A percentile compares a stretch with the other conserved stretches of the same genome.
Conservation (phyloP, 2,329 filamentous ascomycete species). For the Colletotrichum orbiculare region DNA sequence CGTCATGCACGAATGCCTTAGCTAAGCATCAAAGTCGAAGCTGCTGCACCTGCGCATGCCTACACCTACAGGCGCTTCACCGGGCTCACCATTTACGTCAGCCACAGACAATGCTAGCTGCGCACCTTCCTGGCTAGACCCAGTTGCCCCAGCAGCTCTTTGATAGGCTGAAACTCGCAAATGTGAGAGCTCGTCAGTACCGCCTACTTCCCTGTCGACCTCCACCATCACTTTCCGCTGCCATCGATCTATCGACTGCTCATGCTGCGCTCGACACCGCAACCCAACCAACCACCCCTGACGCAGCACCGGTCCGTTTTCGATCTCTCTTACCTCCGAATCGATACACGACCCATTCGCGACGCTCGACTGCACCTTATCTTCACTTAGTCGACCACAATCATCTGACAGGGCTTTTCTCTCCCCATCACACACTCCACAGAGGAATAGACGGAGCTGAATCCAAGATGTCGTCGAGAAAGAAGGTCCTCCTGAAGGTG, state of each 20-base stretch:
- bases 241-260: conserved; percentile 30
- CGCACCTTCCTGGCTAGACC: conserved; percentile 31
- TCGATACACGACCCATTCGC: conserved; percentile 24
- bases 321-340: conserved; percentile 24
- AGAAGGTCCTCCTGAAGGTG: conserved; percentile 94
- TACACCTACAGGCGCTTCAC: neutral
- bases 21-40: conserved; percentile 1
- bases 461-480: conserved; percentile 77
- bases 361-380: conserved; percentile 13
- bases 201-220: conserved; percentile 36
- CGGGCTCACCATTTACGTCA: conserved; percentile 29
- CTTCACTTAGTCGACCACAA: conserved; percentile 17
- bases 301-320: conserved; percentile 33
- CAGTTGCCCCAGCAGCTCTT: conserved; percentile 20
- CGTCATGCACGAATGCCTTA: conserved; percentile 21
- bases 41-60: no score
- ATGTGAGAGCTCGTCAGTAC: conserved; percentile 37
- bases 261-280: conserved; percentile 25
- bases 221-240: conserved; percentile 31
- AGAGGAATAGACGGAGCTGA: conserved; percentile 21
- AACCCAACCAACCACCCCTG: conserved; percentile 35
- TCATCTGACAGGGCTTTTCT: conserved; percentile 12
- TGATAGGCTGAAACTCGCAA: conserved; percentile 37
- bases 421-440: conserved; percentile 1
- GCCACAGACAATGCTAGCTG: conserved; percentile 15